phyloP scores from a whole-genome alignment of 805 yeast genomes.

The Candida incommunis region DNA sequence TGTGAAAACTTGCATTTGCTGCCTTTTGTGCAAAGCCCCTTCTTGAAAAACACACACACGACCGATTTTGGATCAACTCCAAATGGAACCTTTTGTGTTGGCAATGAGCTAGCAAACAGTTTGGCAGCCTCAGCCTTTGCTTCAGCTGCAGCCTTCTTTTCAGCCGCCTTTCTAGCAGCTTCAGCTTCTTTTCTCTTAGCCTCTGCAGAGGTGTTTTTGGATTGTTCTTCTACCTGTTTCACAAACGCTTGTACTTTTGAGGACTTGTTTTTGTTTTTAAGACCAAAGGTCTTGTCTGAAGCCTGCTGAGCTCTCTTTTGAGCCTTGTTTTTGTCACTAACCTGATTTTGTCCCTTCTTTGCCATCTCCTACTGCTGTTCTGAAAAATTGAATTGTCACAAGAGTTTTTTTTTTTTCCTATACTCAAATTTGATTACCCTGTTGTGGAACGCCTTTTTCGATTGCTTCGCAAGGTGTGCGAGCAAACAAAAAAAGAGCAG shows the following conservation, averaged over 20 bases:
- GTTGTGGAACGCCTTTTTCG: too few relatives aligned
- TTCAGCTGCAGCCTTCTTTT: conserved; percentile 80
- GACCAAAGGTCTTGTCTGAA: conserved; percentile 87
- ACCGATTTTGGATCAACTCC: conserved; percentile 97
- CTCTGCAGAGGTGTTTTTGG: conserved; percentile 35
- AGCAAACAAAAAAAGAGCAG: too few relatives aligned
- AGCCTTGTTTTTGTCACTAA: conserved; percentile 39
- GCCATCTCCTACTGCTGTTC: conserved; percentile 24
- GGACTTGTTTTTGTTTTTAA: conserved; percentile 90
- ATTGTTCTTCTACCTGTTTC: conserved; percentile 52
- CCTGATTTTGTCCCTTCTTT: conserved; percentile 49
- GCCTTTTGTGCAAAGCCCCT: conserved; percentile 60
- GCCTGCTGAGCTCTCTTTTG: conserved; percentile 43
- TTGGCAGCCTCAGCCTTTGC: conserved; percentile 82
- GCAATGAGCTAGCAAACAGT: conserved; percentile 50
- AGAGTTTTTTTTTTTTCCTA: background rate
- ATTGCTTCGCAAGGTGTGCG: too few relatives aligned
- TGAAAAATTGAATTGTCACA: background rate
- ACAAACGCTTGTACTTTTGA: conserved; percentile 71
- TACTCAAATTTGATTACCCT: background rate
- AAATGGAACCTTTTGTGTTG: conserved; percentile 76
- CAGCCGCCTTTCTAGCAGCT: conserved; percentile 49
- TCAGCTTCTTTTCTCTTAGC: conserved; percentile 67
- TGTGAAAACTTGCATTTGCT: conserved; percentile 81
- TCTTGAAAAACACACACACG: conserved; percentile 78